Conservation (phyloP, 2,329 filamentous ascomycete genomes). For the Venturiaceae sp. region DNA sequence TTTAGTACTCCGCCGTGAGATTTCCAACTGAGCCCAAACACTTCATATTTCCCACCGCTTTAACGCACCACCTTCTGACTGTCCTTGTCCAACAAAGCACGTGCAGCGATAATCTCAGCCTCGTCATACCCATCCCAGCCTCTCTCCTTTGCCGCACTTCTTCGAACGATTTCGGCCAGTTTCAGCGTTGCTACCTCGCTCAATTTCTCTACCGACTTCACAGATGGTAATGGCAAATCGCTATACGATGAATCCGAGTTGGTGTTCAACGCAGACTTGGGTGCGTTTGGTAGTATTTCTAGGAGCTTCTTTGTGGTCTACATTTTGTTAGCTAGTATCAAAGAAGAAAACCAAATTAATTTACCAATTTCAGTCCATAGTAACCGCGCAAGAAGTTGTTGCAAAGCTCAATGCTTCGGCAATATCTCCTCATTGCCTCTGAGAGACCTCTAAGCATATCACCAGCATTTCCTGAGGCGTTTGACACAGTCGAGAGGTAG, state of each 20-base stretch:
- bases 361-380: constrained; percentile 77
- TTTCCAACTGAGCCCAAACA: not conserved
- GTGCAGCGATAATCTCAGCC: constrained; percentile 62
- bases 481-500: constrained; percentile 51
- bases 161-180: constrained; percentile 65
- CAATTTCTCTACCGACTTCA: constrained; percentile 53
- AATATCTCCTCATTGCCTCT: constrained; percentile 76
- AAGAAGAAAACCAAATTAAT: not conserved
- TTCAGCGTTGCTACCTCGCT: constrained; percentile 65
- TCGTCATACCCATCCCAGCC: constrained; percentile 65
- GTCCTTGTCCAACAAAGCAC: constrained; percentile 51
- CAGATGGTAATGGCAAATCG: constrained; percentile 41
- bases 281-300: constrained; percentile 15
- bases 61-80: not conserved
- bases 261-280: constrained; percentile 16
- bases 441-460: constrained; percentile 41
- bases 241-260: constrained; percentile 22
- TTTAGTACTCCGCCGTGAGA: not conserved
- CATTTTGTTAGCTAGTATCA: not conserved
- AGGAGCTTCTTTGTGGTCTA: constrained; percentile 16
- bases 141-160: constrained; percentile 48
- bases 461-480: constrained; percentile 21
- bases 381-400: constrained; percentile 87
- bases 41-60: not conserved
- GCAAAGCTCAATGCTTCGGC: constrained; percentile 85